Conservation (phyloP, 108 stramenopile genomes). For the Epithemia pelagica region DNA sequence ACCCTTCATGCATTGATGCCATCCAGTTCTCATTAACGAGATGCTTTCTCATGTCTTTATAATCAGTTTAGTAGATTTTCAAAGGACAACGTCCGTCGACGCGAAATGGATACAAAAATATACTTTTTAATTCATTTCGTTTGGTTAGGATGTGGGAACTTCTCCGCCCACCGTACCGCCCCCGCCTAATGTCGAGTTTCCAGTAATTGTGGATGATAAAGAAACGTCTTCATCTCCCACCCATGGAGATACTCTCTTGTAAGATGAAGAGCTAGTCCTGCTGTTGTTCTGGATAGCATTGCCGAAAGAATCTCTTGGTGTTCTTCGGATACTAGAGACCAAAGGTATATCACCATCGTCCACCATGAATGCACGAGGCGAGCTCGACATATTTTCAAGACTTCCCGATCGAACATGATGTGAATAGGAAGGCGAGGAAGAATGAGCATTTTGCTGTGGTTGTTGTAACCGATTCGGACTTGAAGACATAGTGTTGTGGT, state of each 20-base stretch:
- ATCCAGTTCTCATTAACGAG: too few species aligned
- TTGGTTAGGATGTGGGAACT: too few species aligned
- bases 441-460: neutral
- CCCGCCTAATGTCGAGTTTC: neutral
- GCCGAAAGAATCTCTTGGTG: neutral
- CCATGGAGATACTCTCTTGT: neutral
- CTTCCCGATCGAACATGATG: neutral
- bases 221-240: neutral
- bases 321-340: neutral
- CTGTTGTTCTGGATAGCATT: neutral
- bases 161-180: neutral
- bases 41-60: too few species aligned
- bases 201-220: neutral
- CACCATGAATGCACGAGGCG: neutral
- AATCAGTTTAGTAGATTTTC: too few species aligned
- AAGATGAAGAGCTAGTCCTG: neutral
- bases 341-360: neutral
- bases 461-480: neutral
- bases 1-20: too few species aligned
- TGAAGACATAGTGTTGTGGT: neutral
- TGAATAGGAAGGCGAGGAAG: neutral
- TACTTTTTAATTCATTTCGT: too few species aligned
- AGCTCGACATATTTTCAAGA: neutral
- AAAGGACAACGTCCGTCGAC: neutral
- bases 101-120: neutral